Conservation (phyloP, 306 rosid genomes). For the Fragaria vesca region DNA sequence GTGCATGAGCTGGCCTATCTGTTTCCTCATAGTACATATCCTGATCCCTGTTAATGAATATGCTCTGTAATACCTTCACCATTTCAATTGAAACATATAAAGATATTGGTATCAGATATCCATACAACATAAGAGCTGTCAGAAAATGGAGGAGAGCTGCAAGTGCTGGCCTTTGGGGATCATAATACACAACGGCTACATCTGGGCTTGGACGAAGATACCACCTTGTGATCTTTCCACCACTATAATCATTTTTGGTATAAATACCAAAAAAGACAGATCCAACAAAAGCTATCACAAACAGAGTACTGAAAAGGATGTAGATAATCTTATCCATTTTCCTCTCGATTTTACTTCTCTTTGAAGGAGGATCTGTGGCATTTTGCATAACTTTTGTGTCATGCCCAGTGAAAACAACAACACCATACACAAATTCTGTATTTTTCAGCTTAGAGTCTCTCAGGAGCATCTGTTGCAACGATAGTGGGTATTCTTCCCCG, state of each 20-base stretch:
- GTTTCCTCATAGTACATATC: constrained; percentile 77
- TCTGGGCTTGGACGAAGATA: constrained; percentile 79
- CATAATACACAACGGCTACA: constrained; percentile 47
- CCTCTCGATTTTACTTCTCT: constrained; percentile 85
- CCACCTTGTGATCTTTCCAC: constrained; percentile 60
- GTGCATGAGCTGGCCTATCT: constrained; percentile 76
- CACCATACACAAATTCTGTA: constrained; percentile 67
- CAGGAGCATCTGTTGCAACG: constrained; percentile 72
- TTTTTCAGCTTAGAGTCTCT: constrained; percentile 90
- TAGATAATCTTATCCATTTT: constrained; percentile 85
- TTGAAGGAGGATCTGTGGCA: constrained; percentile 80
- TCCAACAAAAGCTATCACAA: constrained; percentile 66
- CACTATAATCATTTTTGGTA: constrained; percentile 48
- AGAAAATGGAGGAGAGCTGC: constrained; percentile 68
- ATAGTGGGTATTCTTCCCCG: constrained; percentile 50
- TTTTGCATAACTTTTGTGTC: constrained; percentile 95
- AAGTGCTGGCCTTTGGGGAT: constrained; percentile 51
- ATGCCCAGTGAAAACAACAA: constrained; percentile 78
- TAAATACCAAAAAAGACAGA: constrained; percentile 59
- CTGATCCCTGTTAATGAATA: constrained; percentile 79
- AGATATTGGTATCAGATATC: constrained; percentile 86
- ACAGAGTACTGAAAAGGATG: constrained; percentile 68
- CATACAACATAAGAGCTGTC: constrained; percentile 89
- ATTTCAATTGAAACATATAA: constrained; percentile 86
- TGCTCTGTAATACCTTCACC: constrained; percentile 84